Evolutionary conservation across 805 yeast species (phyloP).

Genomic region (Metschnikowia arizonensis): DNA sequence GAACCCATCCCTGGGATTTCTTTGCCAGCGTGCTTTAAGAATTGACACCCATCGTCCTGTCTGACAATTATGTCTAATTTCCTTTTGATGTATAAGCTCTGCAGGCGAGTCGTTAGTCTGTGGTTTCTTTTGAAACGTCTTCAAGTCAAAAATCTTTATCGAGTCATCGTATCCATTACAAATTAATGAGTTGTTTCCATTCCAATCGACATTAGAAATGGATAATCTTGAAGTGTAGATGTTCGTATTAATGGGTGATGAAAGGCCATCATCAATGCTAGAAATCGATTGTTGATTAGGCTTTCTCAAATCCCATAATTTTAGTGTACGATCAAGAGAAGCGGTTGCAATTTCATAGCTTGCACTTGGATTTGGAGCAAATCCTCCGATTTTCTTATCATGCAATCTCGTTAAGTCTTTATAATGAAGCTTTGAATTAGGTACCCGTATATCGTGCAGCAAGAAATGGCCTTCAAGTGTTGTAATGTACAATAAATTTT

Average conservation of each 20-base stretch:
- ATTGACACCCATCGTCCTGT: slow-evolving; percentile 97
- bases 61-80: slow-evolving; percentile 84
- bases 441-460: slow-evolving; percentile 60
- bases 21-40: slow-evolving; percentile 84
- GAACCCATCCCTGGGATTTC: slow-evolving; percentile 59
- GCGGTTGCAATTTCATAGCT: slow-evolving; percentile 75
- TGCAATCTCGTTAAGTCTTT: slow-evolving; percentile 55
- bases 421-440: slow-evolving; percentile 25
- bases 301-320: slow-evolving; percentile 82
- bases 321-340: slow-evolving; percentile 79
- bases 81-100: not conserved
- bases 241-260: slow-evolving; percentile 52
- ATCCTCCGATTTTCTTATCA: slow-evolving; percentile 91
- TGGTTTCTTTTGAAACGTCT: not conserved
- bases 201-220: slow-evolving; percentile 84
- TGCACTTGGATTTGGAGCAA: slow-evolving; percentile 68
- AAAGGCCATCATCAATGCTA: slow-evolving; percentile 9
- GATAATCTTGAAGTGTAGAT: slow-evolving; percentile 72
- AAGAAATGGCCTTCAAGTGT: slow-evolving; percentile 80
- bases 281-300: slow-evolving; percentile 21
- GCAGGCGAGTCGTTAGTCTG: not conserved
- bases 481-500: slow-evolving; percentile 61
- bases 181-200: slow-evolving; percentile 60
- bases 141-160: slow-evolving; percentile 12
- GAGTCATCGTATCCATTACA: slow-evolving; percentile 77